These are phyloP conservation scores for Populus pruinosa DNA, from an alignment of 345 rosid genomes.

Conservation along the genomic window DNA sequence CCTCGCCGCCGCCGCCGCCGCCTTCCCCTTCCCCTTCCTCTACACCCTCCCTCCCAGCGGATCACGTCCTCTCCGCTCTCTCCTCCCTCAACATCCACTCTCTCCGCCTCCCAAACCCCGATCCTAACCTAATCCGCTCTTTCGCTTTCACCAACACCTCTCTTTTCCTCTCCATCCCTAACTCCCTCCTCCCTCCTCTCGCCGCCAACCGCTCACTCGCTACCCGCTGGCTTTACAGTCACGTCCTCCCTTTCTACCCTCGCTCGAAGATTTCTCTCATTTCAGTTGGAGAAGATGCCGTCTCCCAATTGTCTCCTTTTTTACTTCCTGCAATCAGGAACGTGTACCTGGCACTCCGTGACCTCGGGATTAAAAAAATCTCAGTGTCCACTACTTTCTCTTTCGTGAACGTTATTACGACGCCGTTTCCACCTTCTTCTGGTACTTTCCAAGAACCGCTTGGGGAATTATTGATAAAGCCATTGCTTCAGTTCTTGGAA, in stretches of 20 bases:
- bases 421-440: constrained; percentile 77
- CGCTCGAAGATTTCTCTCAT: constrained; percentile 68
- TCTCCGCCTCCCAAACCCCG: constrained; percentile 60
- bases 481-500: constrained; percentile 68
- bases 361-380: constrained; percentile 59
- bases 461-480: constrained; percentile 51
- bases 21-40: constrained; percentile 27
- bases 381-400: constrained; percentile 83
- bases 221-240: constrained; percentile 61
- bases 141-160: constrained; percentile 78
- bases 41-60: constrained; percentile 28
- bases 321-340: constrained; percentile 71
- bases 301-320: constrained; percentile 39
- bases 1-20: constrained; percentile 14
- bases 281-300: constrained; percentile 73
- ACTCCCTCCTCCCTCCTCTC: constrained; percentile 53
- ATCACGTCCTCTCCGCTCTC: constrained; percentile 39
- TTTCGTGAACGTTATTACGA: constrained; percentile 58
- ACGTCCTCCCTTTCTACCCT: constrained; percentile 79
- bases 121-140: constrained; percentile 56
- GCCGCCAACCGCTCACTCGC: constrained; percentile 80
- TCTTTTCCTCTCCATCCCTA: constrained; percentile 81
- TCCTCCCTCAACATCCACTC: constrained; percentile 43
- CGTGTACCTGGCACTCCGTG: constrained; percentile 48
- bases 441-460: constrained; percentile 66